phyloP scores from a whole-genome alignment of 1,284 basidiomycete species.

The Rhodotorula sp. region DNA sequence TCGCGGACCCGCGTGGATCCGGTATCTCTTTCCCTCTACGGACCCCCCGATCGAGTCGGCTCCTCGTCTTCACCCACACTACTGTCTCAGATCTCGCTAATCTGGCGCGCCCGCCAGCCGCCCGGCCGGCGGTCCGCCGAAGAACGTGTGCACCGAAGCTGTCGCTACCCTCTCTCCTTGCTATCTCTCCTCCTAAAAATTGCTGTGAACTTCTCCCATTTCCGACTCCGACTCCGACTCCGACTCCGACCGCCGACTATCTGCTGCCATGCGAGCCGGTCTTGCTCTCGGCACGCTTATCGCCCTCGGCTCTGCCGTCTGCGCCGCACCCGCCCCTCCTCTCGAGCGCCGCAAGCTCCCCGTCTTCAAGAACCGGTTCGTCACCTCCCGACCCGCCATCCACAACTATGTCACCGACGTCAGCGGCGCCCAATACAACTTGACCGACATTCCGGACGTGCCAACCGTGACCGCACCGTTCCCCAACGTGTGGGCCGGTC shows the following conservation, averaged over 20 bases:
- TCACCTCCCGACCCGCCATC: background rate
- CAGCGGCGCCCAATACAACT: background rate
- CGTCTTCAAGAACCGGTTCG: conserved; percentile 9
- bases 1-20: background rate
- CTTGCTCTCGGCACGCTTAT: conserved; percentile 3
- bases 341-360: background rate
- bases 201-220: too few relatives aligned
- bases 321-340: background rate
- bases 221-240: background rate
- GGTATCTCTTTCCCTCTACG: background rate
- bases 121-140: too few relatives aligned
- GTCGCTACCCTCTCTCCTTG: too few relatives aligned
- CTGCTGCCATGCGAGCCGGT: background rate
- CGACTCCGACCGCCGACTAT: background rate
- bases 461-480: conserved; percentile 40
- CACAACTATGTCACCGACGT: background rate
- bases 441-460: background rate
- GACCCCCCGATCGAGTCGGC: background rate
- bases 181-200: too few relatives aligned
- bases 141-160: too few relatives aligned
- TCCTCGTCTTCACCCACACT: background rate
- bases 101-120: too few relatives aligned
- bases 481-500: conserved; percentile 44
- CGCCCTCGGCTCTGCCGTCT: background rate
- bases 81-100: background rate